phyloP scores from a whole-genome alignment of 2,329 filamentous ascomycete species.

The Cordyceps farinosa region DNA sequence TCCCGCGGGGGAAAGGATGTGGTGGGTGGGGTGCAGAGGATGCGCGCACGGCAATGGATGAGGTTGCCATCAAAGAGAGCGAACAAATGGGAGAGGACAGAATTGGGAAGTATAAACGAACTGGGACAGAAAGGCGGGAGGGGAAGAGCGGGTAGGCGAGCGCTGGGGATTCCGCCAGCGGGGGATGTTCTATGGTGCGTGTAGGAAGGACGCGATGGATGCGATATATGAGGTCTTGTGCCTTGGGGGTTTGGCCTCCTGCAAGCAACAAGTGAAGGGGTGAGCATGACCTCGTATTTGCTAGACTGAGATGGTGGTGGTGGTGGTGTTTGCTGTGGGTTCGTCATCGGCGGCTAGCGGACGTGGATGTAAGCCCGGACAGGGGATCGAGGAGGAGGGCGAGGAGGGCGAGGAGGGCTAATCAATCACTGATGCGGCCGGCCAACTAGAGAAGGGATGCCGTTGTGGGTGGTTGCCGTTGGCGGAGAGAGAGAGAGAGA shows the following conservation, averaged over 20 bases:
- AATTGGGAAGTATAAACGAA: background rate
- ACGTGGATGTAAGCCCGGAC: background rate
- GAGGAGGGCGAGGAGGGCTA: background rate
- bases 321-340: slow-evolving; percentile 4
- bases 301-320: background rate
- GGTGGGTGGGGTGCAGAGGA: background rate
- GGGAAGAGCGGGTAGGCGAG: background rate
- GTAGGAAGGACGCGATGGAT: background rate
- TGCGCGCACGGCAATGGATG: background rate
- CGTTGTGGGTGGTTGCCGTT: background rate
- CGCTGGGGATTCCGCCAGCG: no score
- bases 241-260: background rate
- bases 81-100: background rate
- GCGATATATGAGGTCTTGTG: slow-evolving; percentile 1
- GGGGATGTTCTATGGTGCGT: background rate
- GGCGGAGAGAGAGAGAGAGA: no score
- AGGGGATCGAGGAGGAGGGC: background rate
- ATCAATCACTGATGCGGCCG: background rate
- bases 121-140: background rate
- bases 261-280: background rate
- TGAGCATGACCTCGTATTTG: slow-evolving; percentile 14
- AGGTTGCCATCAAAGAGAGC: background rate
- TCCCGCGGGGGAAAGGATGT: background rate
- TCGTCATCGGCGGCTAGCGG: slow-evolving; percentile 1
- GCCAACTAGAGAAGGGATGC: background rate